These are phyloP conservation scores for Phoenix roebelenii DNA, from an alignment of 176 grass and related monocot species.

Conservation along the genomic window DNA sequence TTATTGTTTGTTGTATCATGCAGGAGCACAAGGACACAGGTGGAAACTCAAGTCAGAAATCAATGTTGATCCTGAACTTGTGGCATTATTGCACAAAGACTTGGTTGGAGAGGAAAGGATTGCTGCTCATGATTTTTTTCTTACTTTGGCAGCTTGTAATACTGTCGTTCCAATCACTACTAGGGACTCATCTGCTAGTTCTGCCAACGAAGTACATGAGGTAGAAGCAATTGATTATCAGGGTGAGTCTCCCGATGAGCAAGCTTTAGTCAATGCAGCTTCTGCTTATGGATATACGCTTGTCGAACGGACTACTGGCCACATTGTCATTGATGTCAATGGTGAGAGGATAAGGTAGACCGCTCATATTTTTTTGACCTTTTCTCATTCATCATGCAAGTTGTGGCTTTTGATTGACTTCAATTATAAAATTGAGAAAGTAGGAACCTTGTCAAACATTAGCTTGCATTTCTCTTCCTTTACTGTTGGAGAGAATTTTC, in stretches of 20 bases:
- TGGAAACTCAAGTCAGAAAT: constrained; percentile 37
- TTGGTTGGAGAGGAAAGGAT: constrained; percentile 72
- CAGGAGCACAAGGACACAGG: constrained; percentile 41
- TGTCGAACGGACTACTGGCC: constrained; percentile 83
- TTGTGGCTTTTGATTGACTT: too few species aligned
- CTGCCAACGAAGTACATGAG: constrained; percentile 27
- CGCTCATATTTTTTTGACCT: too few species aligned
- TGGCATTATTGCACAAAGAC: constrained; percentile 48
- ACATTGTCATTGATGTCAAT: constrained; percentile 84
- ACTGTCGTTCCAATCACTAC: constrained; percentile 83
- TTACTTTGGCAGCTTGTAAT: constrained; percentile 96
- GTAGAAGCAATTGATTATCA: constrained; percentile 74
- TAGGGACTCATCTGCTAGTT: constrained; percentile 24
- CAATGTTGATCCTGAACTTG: constrained; percentile 55
- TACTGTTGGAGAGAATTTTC: neutral
- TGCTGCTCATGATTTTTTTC: constrained; percentile 92
- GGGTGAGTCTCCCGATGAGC: constrained; percentile 96
- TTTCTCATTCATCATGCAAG: too few species aligned
- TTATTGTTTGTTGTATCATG: constrained; percentile 6
- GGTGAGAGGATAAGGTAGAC: constrained; percentile 80
- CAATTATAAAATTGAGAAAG: too few species aligned
- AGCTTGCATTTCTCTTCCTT: neutral
- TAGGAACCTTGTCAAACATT: too few species aligned
- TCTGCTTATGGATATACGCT: constrained; percentile 80
- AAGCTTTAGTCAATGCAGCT: constrained; percentile 86